Evolutionary conservation across 345 rosid species (phyloP).

Genomic region (Eucalyptus cladocalyx): DNA sequence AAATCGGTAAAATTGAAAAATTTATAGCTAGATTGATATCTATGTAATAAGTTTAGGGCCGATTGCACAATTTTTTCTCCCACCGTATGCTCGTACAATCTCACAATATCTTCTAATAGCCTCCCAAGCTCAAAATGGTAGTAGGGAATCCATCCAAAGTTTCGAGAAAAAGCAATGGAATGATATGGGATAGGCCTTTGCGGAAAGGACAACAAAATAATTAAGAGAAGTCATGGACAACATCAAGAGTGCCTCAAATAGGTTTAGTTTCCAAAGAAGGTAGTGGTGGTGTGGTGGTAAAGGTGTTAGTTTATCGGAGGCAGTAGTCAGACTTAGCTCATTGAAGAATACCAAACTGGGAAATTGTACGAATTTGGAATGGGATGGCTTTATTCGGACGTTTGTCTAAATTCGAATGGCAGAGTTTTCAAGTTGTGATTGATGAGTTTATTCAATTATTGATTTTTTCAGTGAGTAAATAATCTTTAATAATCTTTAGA

Average conservation of each 20-base stretch:
- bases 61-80: neutral
- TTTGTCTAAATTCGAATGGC: neutral
- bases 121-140: neutral
- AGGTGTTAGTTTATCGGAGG: neutral
- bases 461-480: neutral
- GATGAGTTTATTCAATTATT: neutral
- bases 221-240: neutral
- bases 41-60: rapidly evolving
- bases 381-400: rapidly evolving
- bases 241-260: neutral
- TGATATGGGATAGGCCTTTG: neutral
- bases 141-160: neutral
- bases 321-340: neutral
- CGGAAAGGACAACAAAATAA: neutral
- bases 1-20: rapidly evolving
- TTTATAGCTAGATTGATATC: neutral
- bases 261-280: neutral
- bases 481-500: neutral
- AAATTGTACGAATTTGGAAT: neutral
- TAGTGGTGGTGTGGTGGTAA: neutral
- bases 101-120: neutral
- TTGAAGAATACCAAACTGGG: neutral
- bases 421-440: neutral
- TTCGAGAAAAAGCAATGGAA: neutral
- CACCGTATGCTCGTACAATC: neutral